Evolutionary conservation across 805 yeast species (phyloP), one percentile per base, ranked within the genome.

Genomic region (Limtongia smithiae): DNA sequence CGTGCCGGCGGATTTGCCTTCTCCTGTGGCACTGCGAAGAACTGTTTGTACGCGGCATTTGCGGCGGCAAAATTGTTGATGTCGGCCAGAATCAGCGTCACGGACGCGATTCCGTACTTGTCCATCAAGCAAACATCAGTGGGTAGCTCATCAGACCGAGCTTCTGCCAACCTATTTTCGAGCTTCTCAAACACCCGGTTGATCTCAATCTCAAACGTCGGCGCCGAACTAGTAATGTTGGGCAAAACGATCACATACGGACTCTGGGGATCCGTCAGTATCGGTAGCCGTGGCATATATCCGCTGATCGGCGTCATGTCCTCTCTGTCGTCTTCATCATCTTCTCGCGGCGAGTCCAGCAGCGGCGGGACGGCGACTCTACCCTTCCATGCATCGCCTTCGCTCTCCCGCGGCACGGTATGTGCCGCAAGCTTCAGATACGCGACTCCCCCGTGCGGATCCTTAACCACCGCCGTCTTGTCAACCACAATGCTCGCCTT

Each of bases 1-100:
- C 98, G 75, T 0, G 97, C 81, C 0, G 98, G 97, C 1, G 97
- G 97, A 32, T 79, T 71, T 3, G 83, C 80, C 1, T 72, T 62
- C 3, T 25, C 14, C 14, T 12, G 17, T 24, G 46, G 46, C 17
- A 27, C n/a, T 28, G 66, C 64, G 65, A 89, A 90, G 51, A 71
- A 74, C 1, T 64, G 51, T 21, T 71, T 71, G 65, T 93, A 93
- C 0, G 80, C 70, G 1, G 62, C 44, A 62, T 93, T 93, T 11
- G 90, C 76, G 8, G 57, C 63, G 0, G 68, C 70, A 65, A 93
- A 93, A 42, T 77, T 64, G 0, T 66, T 42, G 91, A 93, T 90
- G 43, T 82, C 76, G 2, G 72, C 58, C 1, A 91, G 69, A 3
- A 84, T 62, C 5, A 90, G 66, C 0, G 85, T 77, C 3, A 86